Evolutionary conservation across 139 green algal genomes (phyloP), one percentile per base, ranked within the genome.

Genomic region (Micromonas pusilla): DNA sequence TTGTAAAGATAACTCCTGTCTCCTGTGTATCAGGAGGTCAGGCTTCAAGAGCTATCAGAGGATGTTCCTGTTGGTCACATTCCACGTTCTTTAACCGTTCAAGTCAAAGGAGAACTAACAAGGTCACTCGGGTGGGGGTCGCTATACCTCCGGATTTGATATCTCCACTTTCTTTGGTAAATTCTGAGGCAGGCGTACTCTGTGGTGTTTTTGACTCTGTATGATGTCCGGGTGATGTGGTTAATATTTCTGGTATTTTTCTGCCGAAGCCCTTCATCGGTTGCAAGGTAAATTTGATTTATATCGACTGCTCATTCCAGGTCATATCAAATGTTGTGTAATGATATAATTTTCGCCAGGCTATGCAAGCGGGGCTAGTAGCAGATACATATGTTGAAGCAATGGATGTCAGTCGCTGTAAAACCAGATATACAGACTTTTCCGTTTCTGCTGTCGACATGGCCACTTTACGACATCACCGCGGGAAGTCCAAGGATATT

Each of bases 21-120:
- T 53, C 1, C 37, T 70, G 26, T 70, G 1, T 36, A n/a, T 33
- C 5, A 73, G 66, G 85, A 89, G 65, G 73, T 87, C 34, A 84
- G 81, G n/a, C 70, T 87, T 30, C 86, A 89, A 54, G 86, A 87
- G 66, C 60, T 86, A 28, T 57, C 75, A 0, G 82, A 84, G 39
- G 87, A 97, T 86, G 95, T 99, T 31, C 95, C 95, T 5, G 87
- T 96, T 81, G 95, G 95, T 65, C 86, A 90, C 54, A 97, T 94
- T 0, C 95, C 95, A 0, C 89, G 95, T 72, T 91, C 88, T 54
- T 84, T 99, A 80, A 90, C 86, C 20, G 81, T 99, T 1, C 91
- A 97, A 66, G 78, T 98, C 28, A 81, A 82, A 31, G 95, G 94
- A 3, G 86, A 91, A 76, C 85, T 98, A 25, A 97, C 93, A 9